Evolutionary conservation across 108 stramenopile genomes (phyloP).

Genomic region (Epithemia pelagica): DNA sequence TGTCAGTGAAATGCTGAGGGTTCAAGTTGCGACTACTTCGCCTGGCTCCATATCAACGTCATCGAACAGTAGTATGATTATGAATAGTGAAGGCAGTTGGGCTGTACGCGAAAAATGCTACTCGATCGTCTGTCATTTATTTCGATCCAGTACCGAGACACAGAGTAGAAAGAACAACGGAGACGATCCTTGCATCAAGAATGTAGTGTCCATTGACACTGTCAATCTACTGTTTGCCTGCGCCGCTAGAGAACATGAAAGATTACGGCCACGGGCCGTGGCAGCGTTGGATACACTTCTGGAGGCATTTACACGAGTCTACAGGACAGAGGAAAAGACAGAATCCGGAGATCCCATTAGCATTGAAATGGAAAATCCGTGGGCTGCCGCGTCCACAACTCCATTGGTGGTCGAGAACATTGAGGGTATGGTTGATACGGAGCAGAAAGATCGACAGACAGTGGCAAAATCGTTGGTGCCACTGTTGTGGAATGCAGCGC

Average conservation of each 20-base stretch:
- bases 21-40: background rate
- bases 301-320: conserved; percentile 45
- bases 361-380: conserved; percentile 32
- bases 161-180: too few species aligned
- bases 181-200: background rate
- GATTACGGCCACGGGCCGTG: conserved; percentile 50
- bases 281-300: conserved; percentile 73
- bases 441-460: conserved; percentile 19
- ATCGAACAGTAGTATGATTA: background rate
- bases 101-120: conserved; percentile 70
- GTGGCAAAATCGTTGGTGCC: conserved; percentile 35
- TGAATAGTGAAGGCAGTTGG: conserved; percentile 24
- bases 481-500: conserved; percentile 59
- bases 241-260: conserved; percentile 58
- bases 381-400: conserved; percentile 20
- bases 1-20: conserved; percentile 35
- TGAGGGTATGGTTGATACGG: background rate
- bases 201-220: conserved; percentile 32
- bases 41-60: background rate
- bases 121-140: conserved; percentile 53
- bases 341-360: background rate
- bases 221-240: conserved; percentile 66
- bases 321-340: conserved; percentile 10
- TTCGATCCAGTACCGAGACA: conserved; percentile 36
- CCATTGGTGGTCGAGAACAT: background rate